Evolutionary conservation across 2,329 filamentous ascomycete genomes (phyloP).

Genomic region (Botrytis tulipae): DNA sequence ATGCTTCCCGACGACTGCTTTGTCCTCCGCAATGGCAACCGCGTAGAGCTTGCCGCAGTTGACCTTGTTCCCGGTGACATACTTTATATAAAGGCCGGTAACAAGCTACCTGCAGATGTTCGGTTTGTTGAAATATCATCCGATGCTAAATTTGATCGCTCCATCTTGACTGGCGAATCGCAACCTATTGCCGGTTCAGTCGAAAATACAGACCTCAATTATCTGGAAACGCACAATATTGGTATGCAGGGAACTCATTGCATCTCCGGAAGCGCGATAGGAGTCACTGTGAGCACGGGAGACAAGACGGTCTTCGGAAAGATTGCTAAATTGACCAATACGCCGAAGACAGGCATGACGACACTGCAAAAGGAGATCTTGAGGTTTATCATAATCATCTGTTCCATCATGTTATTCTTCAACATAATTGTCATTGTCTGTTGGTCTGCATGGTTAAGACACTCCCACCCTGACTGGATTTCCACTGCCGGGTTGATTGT

Average conservation of each 20-base stretch:
- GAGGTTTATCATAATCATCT: conserved; percentile 69
- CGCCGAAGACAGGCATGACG: conserved; percentile 64
- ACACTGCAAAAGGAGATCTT: conserved; percentile 70
- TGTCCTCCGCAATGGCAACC: conserved; percentile 57
- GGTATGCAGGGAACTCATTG: conserved; percentile 78
- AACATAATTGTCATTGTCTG: conserved; percentile 62
- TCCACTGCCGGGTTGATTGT: conserved; percentile 69
- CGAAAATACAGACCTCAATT: conserved; percentile 66
- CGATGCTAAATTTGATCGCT: conserved; percentile 70
- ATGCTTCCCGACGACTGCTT: conserved; percentile 73
- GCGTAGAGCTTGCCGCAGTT: conserved; percentile 48
- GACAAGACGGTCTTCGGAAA: conserved; percentile 72
- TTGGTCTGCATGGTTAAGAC: conserved; percentile 68
- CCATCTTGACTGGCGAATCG: conserved; percentile 71
- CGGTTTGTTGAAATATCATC: conserved; percentile 65
- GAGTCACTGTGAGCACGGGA: conserved; percentile 69
- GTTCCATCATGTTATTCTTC: conserved; percentile 62
- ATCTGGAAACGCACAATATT: conserved; percentile 72
- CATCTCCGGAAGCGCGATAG: conserved; percentile 62
- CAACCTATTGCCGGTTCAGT: conserved; percentile 60
- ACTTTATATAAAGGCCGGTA: conserved; percentile 64
- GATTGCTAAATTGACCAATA: conserved; percentile 68
- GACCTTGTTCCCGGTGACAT: conserved; percentile 72
- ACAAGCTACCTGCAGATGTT: conserved; percentile 72
- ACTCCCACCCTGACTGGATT: conserved; percentile 66